These are phyloP conservation scores for Aristolochia contorta DNA, from an alignment of 164 flowering plant genomes.

Conservation along the genomic window DNA sequence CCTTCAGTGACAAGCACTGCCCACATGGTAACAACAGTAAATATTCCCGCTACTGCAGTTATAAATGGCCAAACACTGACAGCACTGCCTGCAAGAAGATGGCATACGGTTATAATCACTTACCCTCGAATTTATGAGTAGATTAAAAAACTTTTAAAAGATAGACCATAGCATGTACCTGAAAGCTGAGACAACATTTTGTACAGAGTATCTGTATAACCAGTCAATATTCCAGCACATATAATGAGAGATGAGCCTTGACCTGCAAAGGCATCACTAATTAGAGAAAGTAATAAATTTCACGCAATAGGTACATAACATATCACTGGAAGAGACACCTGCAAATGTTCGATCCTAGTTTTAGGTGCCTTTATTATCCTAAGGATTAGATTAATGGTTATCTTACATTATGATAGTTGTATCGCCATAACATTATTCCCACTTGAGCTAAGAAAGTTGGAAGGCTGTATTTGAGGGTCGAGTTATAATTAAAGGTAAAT, in stretches of 20 bases:
- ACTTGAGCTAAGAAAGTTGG: too few species aligned
- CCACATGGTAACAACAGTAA: slow-evolving; percentile 85
- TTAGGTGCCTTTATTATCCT: too few species aligned
- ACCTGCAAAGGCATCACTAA: slow-evolving; percentile 40
- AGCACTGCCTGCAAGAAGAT: slow-evolving; percentile 46
- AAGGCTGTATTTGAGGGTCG: too few species aligned
- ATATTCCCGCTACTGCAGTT: slow-evolving; percentile 50
- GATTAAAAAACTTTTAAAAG: background rate
- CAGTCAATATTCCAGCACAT: slow-evolving; percentile 87
- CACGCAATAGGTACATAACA: background rate
- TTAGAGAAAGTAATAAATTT: slow-evolving; percentile 3
- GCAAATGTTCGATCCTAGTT: too few species aligned
- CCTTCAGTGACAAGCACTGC: slow-evolving; percentile 96
- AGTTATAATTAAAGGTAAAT: too few species aligned
- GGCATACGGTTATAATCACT: background rate
- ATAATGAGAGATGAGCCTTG: slow-evolving; percentile 93
- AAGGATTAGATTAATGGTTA: too few species aligned
- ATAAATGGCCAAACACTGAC: slow-evolving; percentile 69
- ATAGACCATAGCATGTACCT: slow-evolving; percentile 32
- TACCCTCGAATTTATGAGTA: background rate
- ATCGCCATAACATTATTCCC: too few species aligned
- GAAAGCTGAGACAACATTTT: slow-evolving; percentile 80
- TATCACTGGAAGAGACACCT: background rate
- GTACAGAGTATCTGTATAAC: slow-evolving; percentile 78
- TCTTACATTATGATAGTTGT: too few species aligned